Conservation (phyloP, 371 early-diverging fungal species). For the Syncephalastrum sp. region DNA sequence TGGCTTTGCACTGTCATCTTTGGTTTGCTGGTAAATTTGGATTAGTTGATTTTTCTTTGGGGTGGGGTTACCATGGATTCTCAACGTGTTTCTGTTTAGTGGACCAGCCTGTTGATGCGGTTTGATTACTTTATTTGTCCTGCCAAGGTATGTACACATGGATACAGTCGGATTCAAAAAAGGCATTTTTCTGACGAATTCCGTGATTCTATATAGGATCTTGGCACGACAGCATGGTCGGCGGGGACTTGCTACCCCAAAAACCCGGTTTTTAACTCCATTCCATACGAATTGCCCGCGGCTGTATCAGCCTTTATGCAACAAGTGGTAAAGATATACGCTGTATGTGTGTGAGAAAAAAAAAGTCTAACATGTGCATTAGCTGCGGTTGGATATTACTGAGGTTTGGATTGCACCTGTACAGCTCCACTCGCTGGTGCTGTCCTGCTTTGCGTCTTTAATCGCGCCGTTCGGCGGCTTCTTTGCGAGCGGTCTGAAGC, state of each 20-base stretch:
- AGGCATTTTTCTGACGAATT: conserved; percentile 26
- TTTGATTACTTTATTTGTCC: conserved; percentile 90
- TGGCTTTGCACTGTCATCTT: conserved; percentile 85
- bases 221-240: conserved; percentile 46
- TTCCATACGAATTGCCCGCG: conserved; percentile 32
- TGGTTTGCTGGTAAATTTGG: conserved; percentile 69
- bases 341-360: conserved; percentile 10
- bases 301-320: conserved; percentile 12
- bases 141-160: conserved; percentile 45
- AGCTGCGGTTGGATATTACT: conserved; percentile 23
- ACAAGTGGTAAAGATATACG: conserved; percentile 14
- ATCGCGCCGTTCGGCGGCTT: conserved; percentile 99
- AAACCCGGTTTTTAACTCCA: conserved; percentile 45
- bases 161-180: conserved; percentile 19
- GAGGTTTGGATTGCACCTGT: conserved; percentile 71
- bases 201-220: conserved; percentile 22
- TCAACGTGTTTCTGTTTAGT: conserved; percentile 5
- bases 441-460: conserved; percentile 94
- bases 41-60: neutral
- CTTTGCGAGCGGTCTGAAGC: conserved; percentile 98
- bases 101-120: conserved; percentile 50
- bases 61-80: neutral
- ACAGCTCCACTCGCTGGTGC: conserved; percentile 84
- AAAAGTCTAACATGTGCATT: conserved; percentile 4
- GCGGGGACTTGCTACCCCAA: conserved; percentile 37